Evolutionary conservation across 768 basidiomycete genomes (phyloP).

Genomic region (Calocybe gangraenosa): DNA sequence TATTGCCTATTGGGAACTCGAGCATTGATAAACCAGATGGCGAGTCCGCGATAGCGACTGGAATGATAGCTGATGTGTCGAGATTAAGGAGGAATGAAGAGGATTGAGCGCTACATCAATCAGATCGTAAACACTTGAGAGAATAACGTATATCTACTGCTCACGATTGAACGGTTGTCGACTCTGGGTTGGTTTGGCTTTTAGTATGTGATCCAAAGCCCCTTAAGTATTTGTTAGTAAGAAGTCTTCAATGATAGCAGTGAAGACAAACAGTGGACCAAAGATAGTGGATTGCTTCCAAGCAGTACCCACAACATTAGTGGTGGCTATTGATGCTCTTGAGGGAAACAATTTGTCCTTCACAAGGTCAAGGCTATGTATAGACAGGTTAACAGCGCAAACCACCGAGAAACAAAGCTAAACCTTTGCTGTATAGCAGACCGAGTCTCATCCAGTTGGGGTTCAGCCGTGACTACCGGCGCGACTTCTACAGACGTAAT

Average conservation of each 20-base stretch:
- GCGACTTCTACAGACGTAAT: background rate
- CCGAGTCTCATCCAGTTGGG: slow-evolving; percentile 8
- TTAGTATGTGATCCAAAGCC: slow-evolving; percentile 31
- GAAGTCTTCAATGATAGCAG: background rate
- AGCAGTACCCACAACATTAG: slow-evolving; percentile 16
- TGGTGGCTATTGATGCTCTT: slow-evolving; percentile 14
- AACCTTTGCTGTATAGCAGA: slow-evolving; percentile 23
- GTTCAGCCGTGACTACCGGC: background rate
- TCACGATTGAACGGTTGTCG: slow-evolving; percentile 24
- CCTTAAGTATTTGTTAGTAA: slow-evolving; percentile 17
- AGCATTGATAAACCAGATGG: slow-evolving; percentile 28
- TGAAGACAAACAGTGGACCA: slow-evolving; percentile 43
- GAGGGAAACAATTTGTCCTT: slow-evolving; percentile 49
- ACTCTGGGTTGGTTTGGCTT: slow-evolving; percentile 2
- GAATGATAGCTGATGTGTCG: slow-evolving; percentile 45
- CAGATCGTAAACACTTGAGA: slow-evolving; percentile 1
- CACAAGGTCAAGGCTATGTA: slow-evolving; percentile 34
- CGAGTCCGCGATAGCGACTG: slow-evolving; percentile 41
- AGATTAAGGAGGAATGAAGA: slow-evolving; percentile 44
- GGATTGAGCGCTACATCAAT: slow-evolving; percentile 18
- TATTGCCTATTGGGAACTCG: slow-evolving; percentile 34
- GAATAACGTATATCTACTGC: slow-evolving; percentile 8
- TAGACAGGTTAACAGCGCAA: slow-evolving; percentile 4
- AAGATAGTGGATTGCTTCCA: slow-evolving; percentile 63
- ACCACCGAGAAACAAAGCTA: background rate